A percentile compares a stretch with the other conserved stretches of the same genome.
Conservation (phyloP, 495 filamentous ascomycete species). For the Talaromyces wortmannii region DNA sequence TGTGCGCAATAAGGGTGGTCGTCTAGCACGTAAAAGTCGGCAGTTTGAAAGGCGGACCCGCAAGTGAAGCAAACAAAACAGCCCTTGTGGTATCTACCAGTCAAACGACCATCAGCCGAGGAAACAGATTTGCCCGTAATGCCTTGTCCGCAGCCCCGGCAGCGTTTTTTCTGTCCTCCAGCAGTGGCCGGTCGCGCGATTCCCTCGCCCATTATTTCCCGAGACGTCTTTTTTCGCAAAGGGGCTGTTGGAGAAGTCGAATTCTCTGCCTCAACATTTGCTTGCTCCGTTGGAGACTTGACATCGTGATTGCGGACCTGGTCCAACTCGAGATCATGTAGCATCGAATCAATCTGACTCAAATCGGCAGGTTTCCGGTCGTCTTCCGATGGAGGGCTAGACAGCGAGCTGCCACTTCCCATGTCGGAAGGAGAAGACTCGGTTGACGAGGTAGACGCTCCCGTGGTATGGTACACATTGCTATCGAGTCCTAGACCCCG, state of each 20-base stretch:
- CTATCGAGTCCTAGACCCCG: slow-evolving; percentile 32
- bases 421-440: slow-evolving; percentile 58
- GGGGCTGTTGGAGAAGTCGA: slow-evolving; percentile 11
- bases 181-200: slow-evolving; percentile 17
- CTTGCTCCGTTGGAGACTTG: neutral
- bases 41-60: slow-evolving; percentile 69
- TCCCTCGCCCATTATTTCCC: neutral
- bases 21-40: slow-evolving; percentile 87
- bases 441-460: slow-evolving; percentile 62
- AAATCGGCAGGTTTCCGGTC: slow-evolving; percentile 27
- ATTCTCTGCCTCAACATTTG: neutral
- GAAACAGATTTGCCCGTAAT: slow-evolving; percentile 92
- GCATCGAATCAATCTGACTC: slow-evolving; percentile 25
- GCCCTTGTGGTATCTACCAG: slow-evolving; percentile 85
- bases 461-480: slow-evolving; percentile 54
- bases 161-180: slow-evolving; percentile 57
- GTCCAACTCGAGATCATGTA: slow-evolving; percentile 20
- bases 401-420: slow-evolving; percentile 65
- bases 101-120: slow-evolving; percentile 86
- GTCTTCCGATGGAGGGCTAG: slow-evolving; percentile 45
- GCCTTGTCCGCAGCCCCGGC: slow-evolving; percentile 69
- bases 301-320: neutral
- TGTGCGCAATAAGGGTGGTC: slow-evolving; percentile 85
- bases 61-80: slow-evolving; percentile 93
- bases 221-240: neutral